These are phyloP conservation scores for Trichodelitschia bisporula DNA, from an alignment of 495 filamentous ascomycete genomes.

Conservation along the genomic window DNA sequence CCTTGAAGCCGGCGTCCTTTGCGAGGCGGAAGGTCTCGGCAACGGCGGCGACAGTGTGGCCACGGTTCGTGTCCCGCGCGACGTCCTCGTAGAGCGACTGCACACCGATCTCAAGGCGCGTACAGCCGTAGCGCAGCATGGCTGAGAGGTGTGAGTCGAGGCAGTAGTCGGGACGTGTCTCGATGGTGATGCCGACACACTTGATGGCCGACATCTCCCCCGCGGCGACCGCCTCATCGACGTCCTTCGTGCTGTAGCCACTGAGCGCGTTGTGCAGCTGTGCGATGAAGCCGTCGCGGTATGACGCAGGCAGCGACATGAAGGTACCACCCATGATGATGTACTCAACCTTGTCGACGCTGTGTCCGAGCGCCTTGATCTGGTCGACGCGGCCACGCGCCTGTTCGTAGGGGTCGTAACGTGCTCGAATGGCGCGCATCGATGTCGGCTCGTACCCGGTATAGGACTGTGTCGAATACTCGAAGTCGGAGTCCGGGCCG, in stretches of 20 bases:
- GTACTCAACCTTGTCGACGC: slow-evolving; percentile 96
- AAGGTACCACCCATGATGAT: slow-evolving; percentile 99
- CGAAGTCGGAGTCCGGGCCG: slow-evolving; percentile 91
- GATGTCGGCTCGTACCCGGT: slow-evolving; percentile 96
- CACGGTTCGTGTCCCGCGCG: slow-evolving; percentile 90
- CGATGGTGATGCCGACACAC: slow-evolving; percentile 95
- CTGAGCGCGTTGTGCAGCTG: slow-evolving; percentile 90
- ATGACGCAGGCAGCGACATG: slow-evolving; percentile 78
- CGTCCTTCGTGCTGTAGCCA: slow-evolving; percentile 72
- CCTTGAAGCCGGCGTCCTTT: slow-evolving; percentile 96
- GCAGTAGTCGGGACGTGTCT: slow-evolving; percentile 92
- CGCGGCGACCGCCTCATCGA: slow-evolving; percentile 81
- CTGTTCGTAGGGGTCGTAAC: slow-evolving; percentile 96
- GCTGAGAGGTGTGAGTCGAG: slow-evolving; percentile 70
- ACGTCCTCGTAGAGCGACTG: slow-evolving; percentile 96
- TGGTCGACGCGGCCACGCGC: slow-evolving; percentile 89
- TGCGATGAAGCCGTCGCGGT: slow-evolving; percentile 78
- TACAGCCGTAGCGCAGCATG: slow-evolving; percentile 95
- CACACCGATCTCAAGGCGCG: slow-evolving; percentile 79
- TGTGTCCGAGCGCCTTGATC: slow-evolving; percentile 81
- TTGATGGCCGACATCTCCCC: slow-evolving; percentile 89
- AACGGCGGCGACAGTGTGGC: slow-evolving; percentile 84
- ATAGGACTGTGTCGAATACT: slow-evolving; percentile 96
- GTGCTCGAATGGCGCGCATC: slow-evolving; percentile 91
- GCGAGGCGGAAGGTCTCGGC: slow-evolving; percentile 84